Evolutionary conservation across 192 early-diverging fungal genomes (phyloP).

Genomic region (Mortierella claussenii): DNA sequence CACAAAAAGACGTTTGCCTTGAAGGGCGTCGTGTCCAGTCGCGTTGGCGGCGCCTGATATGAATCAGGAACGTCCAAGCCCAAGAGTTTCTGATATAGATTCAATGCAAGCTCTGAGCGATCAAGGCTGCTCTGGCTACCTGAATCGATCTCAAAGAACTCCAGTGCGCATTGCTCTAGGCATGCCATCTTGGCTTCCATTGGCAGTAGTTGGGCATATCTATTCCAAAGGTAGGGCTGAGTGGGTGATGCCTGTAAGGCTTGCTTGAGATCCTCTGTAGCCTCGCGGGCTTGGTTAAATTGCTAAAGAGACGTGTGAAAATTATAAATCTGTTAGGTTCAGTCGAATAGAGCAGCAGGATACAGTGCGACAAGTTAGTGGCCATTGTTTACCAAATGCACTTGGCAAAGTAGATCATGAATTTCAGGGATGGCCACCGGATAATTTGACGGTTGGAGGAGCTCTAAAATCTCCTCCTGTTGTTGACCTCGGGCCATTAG

Average conservation of each 20-base stretch:
- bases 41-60: slow-evolving; percentile 5
- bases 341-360: background rate
- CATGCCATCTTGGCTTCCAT: slow-evolving; percentile 1
- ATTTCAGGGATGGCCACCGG: slow-evolving; percentile 26
- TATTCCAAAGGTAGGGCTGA: slow-evolving; percentile 42
- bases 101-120: slow-evolving; percentile 11
- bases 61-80: slow-evolving; percentile 16
- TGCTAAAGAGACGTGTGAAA: slow-evolving; percentile 7
- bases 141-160: slow-evolving; percentile 7
- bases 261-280: slow-evolving; percentile 1
- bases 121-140: background rate
- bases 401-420: slow-evolving; percentile 31
- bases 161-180: slow-evolving; percentile 22
- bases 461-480: slow-evolving; percentile 26
- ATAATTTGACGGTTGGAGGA: slow-evolving; percentile 21
- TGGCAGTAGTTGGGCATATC: slow-evolving; percentile 19
- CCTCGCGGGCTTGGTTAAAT: slow-evolving; percentile 5
- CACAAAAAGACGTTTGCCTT: slow-evolving; percentile 37
- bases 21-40: background rate
- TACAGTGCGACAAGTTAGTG: background rate
- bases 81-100: slow-evolving; percentile 25
- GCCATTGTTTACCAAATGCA: slow-evolving; percentile 18
- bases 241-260: slow-evolving; percentile 19
- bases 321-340: background rate
- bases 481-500: slow-evolving; percentile 28